Evolutionary conservation across 345 rosid species (phyloP), one percentile per base, ranked within the genome.

Genomic region (Populus ilicifolia): DNA sequence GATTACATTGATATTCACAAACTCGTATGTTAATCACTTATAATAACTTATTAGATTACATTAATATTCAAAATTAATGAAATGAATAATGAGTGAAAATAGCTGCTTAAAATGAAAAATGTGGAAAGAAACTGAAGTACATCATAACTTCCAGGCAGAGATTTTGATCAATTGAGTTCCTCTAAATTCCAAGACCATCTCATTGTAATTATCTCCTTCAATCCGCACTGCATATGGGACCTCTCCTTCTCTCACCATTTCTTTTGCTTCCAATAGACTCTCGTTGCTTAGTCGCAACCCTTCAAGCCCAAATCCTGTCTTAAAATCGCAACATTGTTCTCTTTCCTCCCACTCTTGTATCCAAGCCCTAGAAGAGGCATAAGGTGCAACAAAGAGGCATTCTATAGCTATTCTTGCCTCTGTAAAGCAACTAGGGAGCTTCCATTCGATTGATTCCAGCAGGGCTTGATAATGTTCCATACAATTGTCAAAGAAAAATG

Each of bases 361-460:
- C 78, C 70, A 61, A 52, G 62, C 74, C 25, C 5, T n/a, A 62
- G 69, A 46, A 1, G 84, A 75, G n/a, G 72, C 65, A 56, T 44
- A 71, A 27, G 85, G 85, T 20, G 82, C 80, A 67, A 80, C 69
- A 36, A 83, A 83, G 6, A 85, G 73, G 43, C 79, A 62, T 64
- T 85, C 85, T 78, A 80, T 78, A 16, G 78, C 80, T 35, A 85
- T 17, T 61, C 80, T 85, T 25, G 85, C 87, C 46, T 75, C 82
- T 5, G 41, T 43, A 29, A 85, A 79, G n/a, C 43, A 74, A 10
- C 21, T 23, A 5, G 82, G 84, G 20, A 85, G 59, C 20, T 52
- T 67, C 46, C 43, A 17, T 39, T 83, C 86, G 7, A 83, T 76
- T 29, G 83, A 83, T 43, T 85, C 84, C 77, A 85, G 27, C 50